These are phyloP conservation scores for Leccinum ochraceum DNA, from an alignment of 768 basidiomycete genomes.

Conservation along the genomic window DNA sequence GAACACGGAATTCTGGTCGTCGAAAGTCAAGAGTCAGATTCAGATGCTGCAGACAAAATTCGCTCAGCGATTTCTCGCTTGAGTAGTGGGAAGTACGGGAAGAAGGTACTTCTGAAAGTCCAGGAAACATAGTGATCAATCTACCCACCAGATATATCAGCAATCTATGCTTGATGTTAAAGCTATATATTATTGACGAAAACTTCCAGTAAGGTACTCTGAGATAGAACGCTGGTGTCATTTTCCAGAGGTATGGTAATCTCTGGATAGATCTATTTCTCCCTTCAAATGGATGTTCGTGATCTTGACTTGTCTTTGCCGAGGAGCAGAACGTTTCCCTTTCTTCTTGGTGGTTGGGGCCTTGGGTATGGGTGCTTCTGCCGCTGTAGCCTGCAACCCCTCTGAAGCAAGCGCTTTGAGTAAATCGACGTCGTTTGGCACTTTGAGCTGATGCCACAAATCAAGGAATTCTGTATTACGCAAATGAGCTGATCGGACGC, in stretches of 20 bases:
- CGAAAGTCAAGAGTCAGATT: slow-evolving; percentile 38
- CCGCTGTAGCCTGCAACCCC: slow-evolving; percentile 78
- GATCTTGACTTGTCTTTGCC: slow-evolving; percentile 77
- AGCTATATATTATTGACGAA: background rate
- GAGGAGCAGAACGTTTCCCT: slow-evolving; percentile 71
- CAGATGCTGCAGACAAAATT: slow-evolving; percentile 36
- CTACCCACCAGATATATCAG: background rate
- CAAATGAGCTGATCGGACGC: slow-evolving; percentile 6
- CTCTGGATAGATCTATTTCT: slow-evolving; percentile 81
- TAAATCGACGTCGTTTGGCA: slow-evolving; percentile 85
- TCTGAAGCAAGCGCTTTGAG: slow-evolving; percentile 79
- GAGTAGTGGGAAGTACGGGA: slow-evolving; percentile 42
- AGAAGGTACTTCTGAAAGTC: slow-evolving; percentile 48
- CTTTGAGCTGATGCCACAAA: slow-evolving; percentile 82
- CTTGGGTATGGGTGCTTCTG: slow-evolving; percentile 57
- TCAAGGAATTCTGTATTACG: slow-evolving; percentile 72
- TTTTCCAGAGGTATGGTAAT: slow-evolving; percentile 47
- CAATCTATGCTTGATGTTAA: background rate
- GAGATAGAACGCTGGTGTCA: slow-evolving; percentile 5
- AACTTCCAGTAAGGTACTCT: background rate
- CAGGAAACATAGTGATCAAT: slow-evolving; percentile 27
- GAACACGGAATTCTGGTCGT: slow-evolving; percentile 69
- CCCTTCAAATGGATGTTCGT: slow-evolving; percentile 89
- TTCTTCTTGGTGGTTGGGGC: slow-evolving; percentile 72
- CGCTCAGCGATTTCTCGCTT: slow-evolving; percentile 35